Conservation (phyloP, 257 asterid species). For the Ocimum tenuiflorum region DNA sequence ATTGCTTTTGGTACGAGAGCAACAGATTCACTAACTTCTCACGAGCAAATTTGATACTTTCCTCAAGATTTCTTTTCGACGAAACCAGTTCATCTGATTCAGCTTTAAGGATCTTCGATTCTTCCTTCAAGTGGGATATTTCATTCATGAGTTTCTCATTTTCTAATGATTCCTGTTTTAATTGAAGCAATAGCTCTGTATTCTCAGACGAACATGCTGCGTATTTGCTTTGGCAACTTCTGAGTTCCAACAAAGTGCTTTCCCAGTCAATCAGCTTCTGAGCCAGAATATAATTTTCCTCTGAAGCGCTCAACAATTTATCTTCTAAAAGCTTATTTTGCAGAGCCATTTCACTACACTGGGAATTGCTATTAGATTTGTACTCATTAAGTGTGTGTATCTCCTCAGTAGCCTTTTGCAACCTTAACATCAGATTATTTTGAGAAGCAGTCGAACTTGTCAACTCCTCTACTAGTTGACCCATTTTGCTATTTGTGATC, state of each 20-base stretch:
- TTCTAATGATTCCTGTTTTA: constrained; percentile 48
- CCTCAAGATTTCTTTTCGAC: constrained; percentile 48
- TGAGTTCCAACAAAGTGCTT: constrained; percentile 29
- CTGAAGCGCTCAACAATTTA: constrained; percentile 34
- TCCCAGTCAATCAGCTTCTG: constrained; percentile 55
- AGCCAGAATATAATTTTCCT: constrained; percentile 48
- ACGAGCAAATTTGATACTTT: constrained; percentile 37
- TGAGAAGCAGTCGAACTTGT: constrained; percentile 50
- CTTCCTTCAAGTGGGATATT: constrained; percentile 41
- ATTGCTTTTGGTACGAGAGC: constrained; percentile 34
- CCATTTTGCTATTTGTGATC: constrained; percentile 31
- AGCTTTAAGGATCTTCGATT: constrained; percentile 31
- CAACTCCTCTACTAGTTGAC: constrained; percentile 53
- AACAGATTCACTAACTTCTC: constrained; percentile 44
- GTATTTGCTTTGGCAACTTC: constrained; percentile 37
- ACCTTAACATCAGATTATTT: constrained; percentile 47
- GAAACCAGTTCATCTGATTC: constrained; percentile 48
- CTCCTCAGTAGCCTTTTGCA: constrained; percentile 63
- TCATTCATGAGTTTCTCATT: constrained; percentile 47
- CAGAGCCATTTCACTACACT: constrained; percentile 49
- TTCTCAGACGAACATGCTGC: constrained; percentile 65
- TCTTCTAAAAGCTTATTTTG: constrained; percentile 65
- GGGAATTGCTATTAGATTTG: constrained; percentile 51
- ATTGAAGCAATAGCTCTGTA: constrained; percentile 43
- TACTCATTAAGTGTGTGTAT: constrained; percentile 46